Conservation (phyloP, 2,329 filamentous ascomycete genomes). For the Coniochaeta hoffmannii region DNA sequence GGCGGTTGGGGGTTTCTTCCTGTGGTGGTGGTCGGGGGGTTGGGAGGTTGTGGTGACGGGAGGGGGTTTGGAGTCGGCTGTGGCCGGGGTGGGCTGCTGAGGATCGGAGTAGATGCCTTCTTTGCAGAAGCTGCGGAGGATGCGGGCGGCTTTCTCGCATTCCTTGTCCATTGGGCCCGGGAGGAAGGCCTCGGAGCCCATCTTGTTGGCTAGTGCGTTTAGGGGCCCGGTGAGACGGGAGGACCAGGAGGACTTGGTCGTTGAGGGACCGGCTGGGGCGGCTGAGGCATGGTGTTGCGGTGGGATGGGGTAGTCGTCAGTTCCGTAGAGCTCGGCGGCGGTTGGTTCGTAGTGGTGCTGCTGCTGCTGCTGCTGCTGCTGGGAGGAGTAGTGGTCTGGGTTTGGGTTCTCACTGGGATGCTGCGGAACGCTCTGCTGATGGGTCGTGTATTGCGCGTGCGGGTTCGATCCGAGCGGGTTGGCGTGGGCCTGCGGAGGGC, state of each 20-base stretch:
- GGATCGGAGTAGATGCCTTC: conserved; percentile 42
- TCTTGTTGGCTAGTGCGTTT: conserved; percentile 73
- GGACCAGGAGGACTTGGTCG: conserved; percentile 14
- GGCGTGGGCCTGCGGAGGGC: conserved; percentile 16
- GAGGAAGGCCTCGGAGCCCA: conserved; percentile 80
- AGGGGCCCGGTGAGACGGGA: conserved; percentile 45
- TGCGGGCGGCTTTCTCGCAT: conserved; percentile 82
- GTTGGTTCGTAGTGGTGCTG: conserved; percentile 13
- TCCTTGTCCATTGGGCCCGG: conserved; percentile 82
- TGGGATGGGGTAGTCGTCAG: conserved; percentile 16
- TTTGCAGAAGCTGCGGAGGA: conserved; percentile 78
- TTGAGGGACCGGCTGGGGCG: neutral
- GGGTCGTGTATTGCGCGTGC: conserved; percentile 5
- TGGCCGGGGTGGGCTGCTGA: neutral
- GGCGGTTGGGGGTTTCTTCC: conserved; percentile 31
- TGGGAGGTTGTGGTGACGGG: conserved; percentile 14
- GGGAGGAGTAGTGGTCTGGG: conserved; percentile 17
- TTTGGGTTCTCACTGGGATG: conserved; percentile 18
- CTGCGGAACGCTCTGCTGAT: conserved; percentile 7
- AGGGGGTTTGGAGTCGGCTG: conserved; percentile 5
- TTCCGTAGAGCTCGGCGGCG: conserved; percentile 9
- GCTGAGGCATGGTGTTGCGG: conserved; percentile 11
- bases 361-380: neutral
- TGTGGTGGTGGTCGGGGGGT: conserved; percentile 21
- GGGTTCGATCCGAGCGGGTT: conserved; percentile 4